A percentile compares a stretch with the other conserved stretches of the same genome.
Conservation (phyloP, 1,284 basidiomycete species). For the Sporisorium scitamineum region DNA sequence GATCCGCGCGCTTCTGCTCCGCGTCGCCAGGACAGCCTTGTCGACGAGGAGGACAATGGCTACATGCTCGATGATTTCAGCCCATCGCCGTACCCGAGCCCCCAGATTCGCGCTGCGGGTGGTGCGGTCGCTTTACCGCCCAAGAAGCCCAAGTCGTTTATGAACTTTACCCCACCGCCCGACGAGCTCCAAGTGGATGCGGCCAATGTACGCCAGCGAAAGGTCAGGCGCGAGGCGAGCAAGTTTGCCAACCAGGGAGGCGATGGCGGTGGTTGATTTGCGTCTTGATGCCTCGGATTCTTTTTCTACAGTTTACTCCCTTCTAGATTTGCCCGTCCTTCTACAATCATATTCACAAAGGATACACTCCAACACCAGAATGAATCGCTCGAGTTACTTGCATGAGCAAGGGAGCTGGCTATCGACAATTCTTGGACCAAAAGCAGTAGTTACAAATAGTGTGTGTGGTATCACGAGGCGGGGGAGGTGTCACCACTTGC, state of each 20-base stretch:
- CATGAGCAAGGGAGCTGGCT: too few species aligned
- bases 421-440: too few species aligned
- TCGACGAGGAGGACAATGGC: constrained; percentile 42
- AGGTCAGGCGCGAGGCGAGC: constrained; percentile 38
- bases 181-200: constrained; percentile 58
- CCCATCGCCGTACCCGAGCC: constrained; percentile 42
- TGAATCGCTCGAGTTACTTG: too few species aligned
- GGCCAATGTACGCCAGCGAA: constrained; percentile 33
- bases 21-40: constrained; percentile 11
- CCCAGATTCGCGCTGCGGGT: constrained; percentile 40
- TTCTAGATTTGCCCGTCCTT: too few species aligned
- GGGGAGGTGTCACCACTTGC: too few species aligned
- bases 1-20: constrained; percentile 1
- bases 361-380: too few species aligned
- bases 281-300: too few species aligned
- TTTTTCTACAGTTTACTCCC: too few species aligned
- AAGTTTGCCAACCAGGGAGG: constrained; percentile 57
- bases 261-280: constrained; percentile 48
- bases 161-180: constrained; percentile 62
- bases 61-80: constrained; percentile 54
- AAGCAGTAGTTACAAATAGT: too few species aligned
- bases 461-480: too few species aligned
- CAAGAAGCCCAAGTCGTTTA: constrained; percentile 56
- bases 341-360: too few species aligned
- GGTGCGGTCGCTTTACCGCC: constrained; percentile 35